Evolutionary conservation across 805 yeast species (phyloP).

Genomic region (Pichia scutulata): DNA sequence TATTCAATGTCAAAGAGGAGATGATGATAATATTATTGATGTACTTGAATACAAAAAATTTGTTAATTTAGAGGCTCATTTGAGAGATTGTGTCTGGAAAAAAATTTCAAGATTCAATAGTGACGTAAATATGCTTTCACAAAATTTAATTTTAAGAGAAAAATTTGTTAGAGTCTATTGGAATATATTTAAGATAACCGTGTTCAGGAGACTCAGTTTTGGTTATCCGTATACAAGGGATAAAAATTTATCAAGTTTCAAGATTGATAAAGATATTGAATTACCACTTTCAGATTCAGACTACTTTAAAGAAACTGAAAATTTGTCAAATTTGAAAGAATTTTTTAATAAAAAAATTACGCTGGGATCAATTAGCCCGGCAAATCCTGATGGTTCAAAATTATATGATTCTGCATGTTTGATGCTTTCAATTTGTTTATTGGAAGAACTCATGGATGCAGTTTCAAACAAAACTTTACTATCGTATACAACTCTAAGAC

Average conservation of each 20-base stretch:
- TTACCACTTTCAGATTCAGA: constrained; percentile 28
- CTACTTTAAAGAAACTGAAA: constrained; percentile 14
- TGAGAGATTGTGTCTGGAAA: background rate
- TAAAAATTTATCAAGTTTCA: constrained; percentile 10
- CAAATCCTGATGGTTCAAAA: constrained; percentile 7
- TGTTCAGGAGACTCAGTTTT: constrained; percentile 27
- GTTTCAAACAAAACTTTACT: constrained; percentile 22
- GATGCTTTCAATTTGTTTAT: constrained; percentile 23
- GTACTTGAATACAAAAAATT: constrained; percentile 11
- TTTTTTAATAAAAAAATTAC: constrained; percentile 10
- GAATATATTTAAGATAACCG: constrained; percentile 32
- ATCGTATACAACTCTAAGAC: constrained; percentile 18
- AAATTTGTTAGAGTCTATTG: constrained; percentile 29
- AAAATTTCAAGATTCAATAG: background rate
- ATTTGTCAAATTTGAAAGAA: constrained; percentile 11
- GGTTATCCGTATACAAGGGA: constrained; percentile 30
- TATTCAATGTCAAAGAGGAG: constrained; percentile 19
- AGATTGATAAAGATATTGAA: constrained; percentile 28
- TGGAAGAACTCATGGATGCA: constrained; percentile 32
- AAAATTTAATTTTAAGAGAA: constrained; percentile 24
- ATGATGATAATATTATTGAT: constrained; percentile 18
- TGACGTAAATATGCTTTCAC: background rate
- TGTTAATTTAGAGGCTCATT: background rate
- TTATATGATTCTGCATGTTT: constrained; percentile 25
- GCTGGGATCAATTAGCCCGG: constrained; percentile 12